Evolutionary conservation across 2,329 filamentous ascomycete genomes (phyloP).

Genomic region (Helotiales sp.): DNA sequence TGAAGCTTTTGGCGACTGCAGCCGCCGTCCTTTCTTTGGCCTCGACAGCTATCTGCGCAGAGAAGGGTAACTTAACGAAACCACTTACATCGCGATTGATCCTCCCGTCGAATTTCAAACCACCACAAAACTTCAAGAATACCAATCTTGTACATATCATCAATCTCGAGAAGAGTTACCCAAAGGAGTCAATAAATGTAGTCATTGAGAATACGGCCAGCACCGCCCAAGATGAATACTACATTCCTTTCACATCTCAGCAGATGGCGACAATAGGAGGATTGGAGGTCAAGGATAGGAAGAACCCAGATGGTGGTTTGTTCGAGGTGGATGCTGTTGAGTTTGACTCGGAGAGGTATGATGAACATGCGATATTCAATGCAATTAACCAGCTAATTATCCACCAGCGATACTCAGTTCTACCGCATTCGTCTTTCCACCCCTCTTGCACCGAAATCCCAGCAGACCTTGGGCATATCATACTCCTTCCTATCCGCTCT

Average conservation of each 20-base stretch:
- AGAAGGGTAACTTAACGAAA: conserved; percentile 33
- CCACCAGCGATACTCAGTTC: conserved; percentile 69
- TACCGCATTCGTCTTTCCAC: conserved; percentile 78
- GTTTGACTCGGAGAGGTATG: conserved; percentile 58
- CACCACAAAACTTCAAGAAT: conserved; percentile 91
- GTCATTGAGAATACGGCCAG: conserved; percentile 84
- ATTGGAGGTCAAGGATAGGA: conserved; percentile 91
- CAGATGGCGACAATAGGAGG: conserved; percentile 78
- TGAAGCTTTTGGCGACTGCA: conserved; percentile 44
- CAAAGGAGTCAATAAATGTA: conserved; percentile 90
- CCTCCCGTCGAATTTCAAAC: conserved; percentile 70
- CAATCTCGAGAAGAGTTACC: conserved; percentile 91
- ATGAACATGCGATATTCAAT: conserved; percentile 2
- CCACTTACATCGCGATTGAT: conserved; percentile 56
- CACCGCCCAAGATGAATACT: conserved; percentile 85
- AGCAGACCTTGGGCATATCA: conserved; percentile 84
- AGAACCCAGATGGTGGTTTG: conserved; percentile 64
- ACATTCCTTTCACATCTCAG: conserved; percentile 77
- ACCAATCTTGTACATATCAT: conserved; percentile 85
- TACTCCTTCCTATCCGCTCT: conserved; percentile 82
- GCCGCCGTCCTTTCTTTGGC: conserved; percentile 58
- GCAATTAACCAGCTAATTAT: conserved; percentile 26
- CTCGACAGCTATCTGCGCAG: conserved; percentile 30
- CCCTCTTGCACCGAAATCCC: conserved; percentile 71
- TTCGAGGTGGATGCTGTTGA: conserved; percentile 72